Base-by-base conservation (phyloP, 176 grass and related monocot genomes). In the Cenchrus americanus region DNA sequence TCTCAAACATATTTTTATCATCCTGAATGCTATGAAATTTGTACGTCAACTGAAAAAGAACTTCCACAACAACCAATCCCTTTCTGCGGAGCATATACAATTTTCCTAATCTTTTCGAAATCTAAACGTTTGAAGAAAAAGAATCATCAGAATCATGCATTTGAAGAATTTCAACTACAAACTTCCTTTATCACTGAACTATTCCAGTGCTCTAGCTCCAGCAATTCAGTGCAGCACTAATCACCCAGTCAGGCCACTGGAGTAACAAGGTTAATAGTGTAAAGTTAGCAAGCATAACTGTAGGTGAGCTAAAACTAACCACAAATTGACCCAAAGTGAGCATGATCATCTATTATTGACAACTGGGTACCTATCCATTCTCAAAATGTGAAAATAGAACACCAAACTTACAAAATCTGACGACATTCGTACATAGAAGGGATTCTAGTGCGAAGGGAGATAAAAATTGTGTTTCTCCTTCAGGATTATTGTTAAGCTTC, bases 231-330 rank as follows among this genome's bases (percentile, higher is more conserved):
- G 40, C 17, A 23, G 13, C 60, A 71, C 6, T 23, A 26, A 7
- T 71, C 69, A 71, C 52, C 50, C 49, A 4, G 2, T 27, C 69
- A 10, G 47, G 11, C 19, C 5, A 66, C 27, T 78, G 24, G 59
- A 67, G 52, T 21, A 55, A 57, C 15, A 78, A 44, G 73, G 27
- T 37, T 18, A 74, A 12, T n/a, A 64, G 14, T 80, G 34, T 66
- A 68, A 46, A 15, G 24, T 23, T 46, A 78, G 43, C 8, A 75
- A 75, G 57, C 48, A 30, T 47, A 32, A 57, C 21, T 79, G 55
- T 79, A 27, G 84, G 57, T 64, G 46, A 65, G 24, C 5, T 58
- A 57, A 75, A 75, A 40, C 49, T 18, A 37, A 75, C 50, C 23
- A 58, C 47, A 58, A 12, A 81, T 66, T 81, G 18, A 71, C 48